phyloP scores from a whole-genome alignment of 176 grass and related monocot genomes.

The Zea luxurians region DNA sequence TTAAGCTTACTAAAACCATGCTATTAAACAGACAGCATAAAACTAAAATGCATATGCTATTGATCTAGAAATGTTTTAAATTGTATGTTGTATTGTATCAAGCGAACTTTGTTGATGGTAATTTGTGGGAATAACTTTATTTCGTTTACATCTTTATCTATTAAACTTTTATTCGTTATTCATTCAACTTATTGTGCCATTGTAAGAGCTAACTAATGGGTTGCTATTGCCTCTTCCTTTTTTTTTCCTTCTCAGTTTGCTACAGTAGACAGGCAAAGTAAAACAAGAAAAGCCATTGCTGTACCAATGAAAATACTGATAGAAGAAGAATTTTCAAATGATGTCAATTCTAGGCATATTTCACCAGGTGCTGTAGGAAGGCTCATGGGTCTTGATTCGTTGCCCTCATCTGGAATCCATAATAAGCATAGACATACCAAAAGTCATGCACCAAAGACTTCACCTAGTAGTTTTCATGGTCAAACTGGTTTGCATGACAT shows the following conservation, averaged over 20 bases:
- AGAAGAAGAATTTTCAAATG: constrained; percentile 82
- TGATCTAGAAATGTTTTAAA: constrained; percentile 21
- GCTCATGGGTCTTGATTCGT: constrained; percentile 90
- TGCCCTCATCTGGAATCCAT: constrained; percentile 50
- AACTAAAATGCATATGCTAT: constrained; percentile 16
- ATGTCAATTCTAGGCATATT: constrained; percentile 62
- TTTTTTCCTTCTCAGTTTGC: constrained; percentile 47
- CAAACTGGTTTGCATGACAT: constrained; percentile 43
- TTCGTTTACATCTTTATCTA: background rate
- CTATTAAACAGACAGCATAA: constrained; percentile 12
- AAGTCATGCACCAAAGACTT: constrained; percentile 29
- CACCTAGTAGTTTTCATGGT: constrained; percentile 49
- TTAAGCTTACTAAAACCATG: constrained; percentile 17
- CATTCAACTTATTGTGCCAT: background rate
- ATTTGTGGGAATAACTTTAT: constrained; percentile 11
- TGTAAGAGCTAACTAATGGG: constrained; percentile 21
- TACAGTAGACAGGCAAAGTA: constrained; percentile 44
- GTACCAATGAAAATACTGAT: constrained; percentile 80
- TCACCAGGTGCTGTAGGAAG: constrained; percentile 83
- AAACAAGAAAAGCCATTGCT: constrained; percentile 47
- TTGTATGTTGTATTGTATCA: constrained; percentile 8
- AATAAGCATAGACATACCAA: constrained; percentile 42
- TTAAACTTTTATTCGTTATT: constrained; percentile 21
- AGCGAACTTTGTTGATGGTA: background rate
- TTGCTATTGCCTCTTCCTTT: constrained; percentile 6